Percentiles rank a stretch among this genome's conserved stretches.
These are phyloP conservation scores for Aspergillus carlsbadensis DNA, from an alignment of 495 filamentous ascomycete species.

Conservation along the genomic window DNA sequence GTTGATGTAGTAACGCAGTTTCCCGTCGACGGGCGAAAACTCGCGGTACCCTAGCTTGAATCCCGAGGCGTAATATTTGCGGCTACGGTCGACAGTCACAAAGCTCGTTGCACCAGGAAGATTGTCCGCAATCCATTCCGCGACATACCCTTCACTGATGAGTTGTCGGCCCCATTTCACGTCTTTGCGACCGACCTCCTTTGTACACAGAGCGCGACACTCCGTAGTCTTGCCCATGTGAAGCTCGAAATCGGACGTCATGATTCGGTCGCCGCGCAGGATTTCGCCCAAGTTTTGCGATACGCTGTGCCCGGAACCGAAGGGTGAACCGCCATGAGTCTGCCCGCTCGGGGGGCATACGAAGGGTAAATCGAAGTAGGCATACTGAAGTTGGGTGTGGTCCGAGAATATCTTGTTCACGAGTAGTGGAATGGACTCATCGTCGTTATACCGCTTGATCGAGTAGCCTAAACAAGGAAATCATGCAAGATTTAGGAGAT, in stretches of 20 bases:
- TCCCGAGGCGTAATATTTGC: slow-evolving; percentile 92
- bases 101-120: slow-evolving; percentile 91
- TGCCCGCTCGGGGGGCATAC: slow-evolving; percentile 80
- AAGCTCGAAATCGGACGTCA: slow-evolving; percentile 84
- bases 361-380: slow-evolving; percentile 90
- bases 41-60: slow-evolving; percentile 89
- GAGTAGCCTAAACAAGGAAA: slow-evolving; percentile 56
- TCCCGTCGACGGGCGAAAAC: slow-evolving; percentile 55
- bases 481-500: slow-evolving; percentile 21
- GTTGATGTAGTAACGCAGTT: slow-evolving; percentile 76
- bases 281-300: slow-evolving; percentile 93
- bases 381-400: slow-evolving; percentile 88
- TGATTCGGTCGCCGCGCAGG: slow-evolving; percentile 86
- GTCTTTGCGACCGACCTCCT: slow-evolving; percentile 60
- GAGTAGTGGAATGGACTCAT: slow-evolving; percentile 80
- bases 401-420: slow-evolving; percentile 97
- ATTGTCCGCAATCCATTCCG: slow-evolving; percentile 96
- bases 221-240: slow-evolving; percentile 76
- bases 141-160: slow-evolving; percentile 80
- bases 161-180: slow-evolving; percentile 72
- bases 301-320: slow-evolving; percentile 77
- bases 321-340: slow-evolving; percentile 63
- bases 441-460: slow-evolving; percentile 76
- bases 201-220: slow-evolving; percentile 74
- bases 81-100: slow-evolving; percentile 82